These are phyloP conservation scores for Trametes sanguinea DNA, from an alignment of 768 basidiomycete species.

Conservation along the genomic window DNA sequence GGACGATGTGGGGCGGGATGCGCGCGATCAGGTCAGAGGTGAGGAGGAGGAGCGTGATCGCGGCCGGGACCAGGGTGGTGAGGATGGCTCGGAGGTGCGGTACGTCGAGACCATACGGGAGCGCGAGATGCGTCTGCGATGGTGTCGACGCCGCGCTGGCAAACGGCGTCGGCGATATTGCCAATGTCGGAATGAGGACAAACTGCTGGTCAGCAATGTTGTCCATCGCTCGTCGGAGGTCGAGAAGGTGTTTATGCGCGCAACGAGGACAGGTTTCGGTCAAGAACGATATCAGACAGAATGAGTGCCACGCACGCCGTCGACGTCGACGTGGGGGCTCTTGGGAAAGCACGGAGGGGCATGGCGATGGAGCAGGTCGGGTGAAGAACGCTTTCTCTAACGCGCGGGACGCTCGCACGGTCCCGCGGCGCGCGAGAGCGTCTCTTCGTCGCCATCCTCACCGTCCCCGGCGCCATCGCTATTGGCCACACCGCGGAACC, in stretches of 20 bases:
- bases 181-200: too few species aligned
- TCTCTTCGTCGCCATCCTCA: not conserved
- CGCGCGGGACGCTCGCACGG: not conserved
- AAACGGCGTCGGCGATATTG: too few species aligned
- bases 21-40: constrained; percentile 20
- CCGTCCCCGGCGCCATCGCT: not conserved
- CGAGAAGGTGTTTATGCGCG: too few species aligned
- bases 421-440: not conserved
- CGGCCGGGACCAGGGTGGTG: constrained; percentile 20
- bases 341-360: constrained; percentile 8
- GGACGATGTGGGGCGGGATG: constrained; percentile 12
- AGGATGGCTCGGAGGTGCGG: constrained; percentile 14
- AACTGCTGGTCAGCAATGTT: too few species aligned
- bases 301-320: not conserved
- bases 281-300: too few species aligned
- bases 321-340: constrained; percentile 10
- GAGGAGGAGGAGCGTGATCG: constrained; percentile 10
- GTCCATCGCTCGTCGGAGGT: too few species aligned
- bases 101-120: not conserved
- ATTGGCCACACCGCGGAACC: too few species aligned
- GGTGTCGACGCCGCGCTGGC: not conserved
- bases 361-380: constrained; percentile 8
- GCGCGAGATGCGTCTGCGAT: not conserved
- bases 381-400: constrained; percentile 7
- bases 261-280: too few species aligned